Base-by-base conservation (phyloP, 495 filamentous ascomycete genomes). In the Trichocladium antarcticum region DNA sequence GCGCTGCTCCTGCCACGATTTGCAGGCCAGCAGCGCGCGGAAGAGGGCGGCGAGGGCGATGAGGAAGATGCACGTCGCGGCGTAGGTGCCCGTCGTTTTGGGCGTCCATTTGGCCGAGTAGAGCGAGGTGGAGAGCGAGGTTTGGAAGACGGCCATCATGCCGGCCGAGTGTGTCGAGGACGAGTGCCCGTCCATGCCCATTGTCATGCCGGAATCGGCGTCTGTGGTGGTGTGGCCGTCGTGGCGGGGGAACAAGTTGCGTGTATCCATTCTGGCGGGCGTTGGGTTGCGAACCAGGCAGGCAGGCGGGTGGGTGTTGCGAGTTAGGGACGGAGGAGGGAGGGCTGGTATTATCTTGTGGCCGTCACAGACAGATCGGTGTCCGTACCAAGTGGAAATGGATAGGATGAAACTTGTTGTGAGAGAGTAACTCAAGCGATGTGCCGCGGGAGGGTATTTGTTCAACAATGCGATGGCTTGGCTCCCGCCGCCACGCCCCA, bases 1-100 rank as follows among this genome's bases (percentile, higher is more conserved):
- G 34, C 66, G 61, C 39, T 57, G 56, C 64, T 77, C 74, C 55
- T 72, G 69, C 61, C 67, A 59, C 35, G 66, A 56, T 60, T 84
- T 85, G 54, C 78, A 69, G 4, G 87, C 90, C 37, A 85, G 66
- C 10, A 90, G 67, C 15, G 68, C 69, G 32, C 88, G 83, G 60
- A 79, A 80, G 45, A 84, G 55, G 50, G 81, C 69, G 14, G 81
- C 77, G 20, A 95, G 77, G 14, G 82, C 48, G 64, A 92, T 80
- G 37, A 94, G 73, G 65, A 94, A 93, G 63, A 95, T 83, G 65
- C 89, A 93, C 31, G 86, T 90, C 34, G 75, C 87, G 5, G 84
- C 87, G 62, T 95, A 96, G 42, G 69, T 55, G 45, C 83, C 84
- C 0, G 74, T 71, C 15, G 66, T 76, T 6, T 58, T 68, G 10